Evolutionary conservation across 352 stramenopile species (phyloP), one percentile per base, ranked within the genome.

Genomic region (Phytophthora syringae): DNA sequence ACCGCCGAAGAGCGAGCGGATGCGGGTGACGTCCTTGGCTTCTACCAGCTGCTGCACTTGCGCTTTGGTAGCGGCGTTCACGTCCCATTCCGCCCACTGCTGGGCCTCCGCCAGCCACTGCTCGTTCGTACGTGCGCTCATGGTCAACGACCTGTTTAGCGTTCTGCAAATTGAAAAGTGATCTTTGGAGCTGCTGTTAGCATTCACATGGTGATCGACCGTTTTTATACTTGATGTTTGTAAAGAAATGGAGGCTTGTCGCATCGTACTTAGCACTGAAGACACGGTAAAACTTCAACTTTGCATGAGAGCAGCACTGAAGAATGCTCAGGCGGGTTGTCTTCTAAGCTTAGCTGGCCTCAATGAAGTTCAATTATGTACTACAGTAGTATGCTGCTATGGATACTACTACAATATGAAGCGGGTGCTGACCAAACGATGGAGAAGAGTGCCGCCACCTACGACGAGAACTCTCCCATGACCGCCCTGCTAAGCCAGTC

Each of bases 21-120:
- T 66, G 42, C 72, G 67, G 13, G 64, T 40, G 13, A 74, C 56
- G 62, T 97, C 72, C 7, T 84, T 64, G 13, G 74, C 65, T 12
- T 74, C 76, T 18, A 97, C 37, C n/a, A 97, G 76, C 45, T 62
- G 28, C 60, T 92, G 56, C 45, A 97, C 76, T n/a, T 72, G 63
- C 34, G 71, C 49, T 55, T 87, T 89, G 22, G 91, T 97, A 55
- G 67, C 77, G 30, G 60, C 64, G 70, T 96, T 96, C 53, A 96
- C 76, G 77, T 97, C 92, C 91, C 89, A 97, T 13, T 70, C 59
- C 48, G 87, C 67, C 84, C 91, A 98, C 56, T 97, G 80, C 59
- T 84, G 77, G 9, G 77, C 87, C 37, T 75, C 68, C 6, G 56
- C 43, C 56, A 94, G 61, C 76, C 75, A 92, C 53, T 84, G 70